phyloP scores from a whole-genome alignment of 139 green algal genomes.

The Pseudopediastrum boryanum region DNA sequence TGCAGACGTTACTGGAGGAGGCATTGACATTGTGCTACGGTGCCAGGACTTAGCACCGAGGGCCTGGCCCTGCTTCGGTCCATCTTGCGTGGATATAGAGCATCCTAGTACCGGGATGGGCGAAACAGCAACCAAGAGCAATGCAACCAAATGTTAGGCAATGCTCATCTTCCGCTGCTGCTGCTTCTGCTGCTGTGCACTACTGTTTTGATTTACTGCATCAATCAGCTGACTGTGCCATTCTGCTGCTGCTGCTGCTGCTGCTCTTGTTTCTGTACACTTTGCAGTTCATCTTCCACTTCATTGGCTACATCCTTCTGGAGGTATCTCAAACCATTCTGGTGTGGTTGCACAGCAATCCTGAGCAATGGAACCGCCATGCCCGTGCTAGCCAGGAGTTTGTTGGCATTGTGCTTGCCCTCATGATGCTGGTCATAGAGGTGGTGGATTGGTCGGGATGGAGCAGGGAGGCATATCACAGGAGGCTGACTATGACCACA shows the following conservation, averaged over 20 bases:
- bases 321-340: conserved; percentile 51
- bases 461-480: conserved; percentile 36
- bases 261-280: neutral
- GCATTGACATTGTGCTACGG: too few species aligned
- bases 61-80: too few species aligned
- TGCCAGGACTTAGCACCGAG: too few species aligned
- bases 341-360: conserved; percentile 45
- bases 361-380: conserved; percentile 19
- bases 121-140: neutral
- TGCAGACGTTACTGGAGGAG: too few species aligned
- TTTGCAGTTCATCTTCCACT: conserved; percentile 41
- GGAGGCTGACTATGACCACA: conserved; percentile 45
- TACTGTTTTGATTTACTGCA: too few species aligned
- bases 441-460: conserved; percentile 42
- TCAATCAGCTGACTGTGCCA: too few species aligned
- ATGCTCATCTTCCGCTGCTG: too few species aligned
- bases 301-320: conserved; percentile 39
- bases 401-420: conserved; percentile 47
- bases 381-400: conserved; percentile 47
- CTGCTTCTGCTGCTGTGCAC: too few species aligned
- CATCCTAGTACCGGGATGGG: too few species aligned
- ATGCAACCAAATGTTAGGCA: neutral
- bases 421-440: conserved; percentile 43
- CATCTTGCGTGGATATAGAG: too few species aligned
- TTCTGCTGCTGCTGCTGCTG: neutral